These are phyloP conservation scores for Raffaelea deltoideospora DNA, from an alignment of 2,329 filamentous ascomycete species.

Conservation along the genomic window DNA sequence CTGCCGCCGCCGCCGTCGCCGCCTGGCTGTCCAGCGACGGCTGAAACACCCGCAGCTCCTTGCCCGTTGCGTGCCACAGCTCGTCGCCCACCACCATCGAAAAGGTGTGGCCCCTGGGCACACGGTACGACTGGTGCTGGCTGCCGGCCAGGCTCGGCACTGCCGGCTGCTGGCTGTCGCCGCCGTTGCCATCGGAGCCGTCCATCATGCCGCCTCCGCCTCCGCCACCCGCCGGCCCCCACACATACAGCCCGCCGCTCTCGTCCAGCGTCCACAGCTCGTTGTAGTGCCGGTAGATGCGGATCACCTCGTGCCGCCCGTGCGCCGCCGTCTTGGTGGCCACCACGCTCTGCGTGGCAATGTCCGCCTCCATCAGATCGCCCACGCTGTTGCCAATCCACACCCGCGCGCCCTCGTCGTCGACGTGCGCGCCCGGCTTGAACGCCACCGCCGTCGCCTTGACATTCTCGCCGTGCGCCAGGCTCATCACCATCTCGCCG, in stretches of 20 bases:
- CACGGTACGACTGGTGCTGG: conserved; percentile 57
- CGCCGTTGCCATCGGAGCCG: too few species aligned
- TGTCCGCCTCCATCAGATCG: conserved; percentile 80
- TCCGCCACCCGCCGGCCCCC: conserved; percentile 60
- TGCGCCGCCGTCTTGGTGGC: conserved; percentile 58
- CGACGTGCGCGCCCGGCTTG: conserved; percentile 62
- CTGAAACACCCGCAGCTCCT: conserved; percentile 71
- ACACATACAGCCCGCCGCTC: conserved; percentile 70
- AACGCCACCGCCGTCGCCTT: conserved; percentile 73
- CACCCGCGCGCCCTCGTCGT: conserved; percentile 64
- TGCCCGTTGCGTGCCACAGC: conserved; percentile 78
- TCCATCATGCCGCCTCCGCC: too few species aligned
- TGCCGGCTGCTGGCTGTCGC: too few species aligned
- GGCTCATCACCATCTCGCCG: conserved; percentile 65
- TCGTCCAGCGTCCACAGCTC: conserved; percentile 94
- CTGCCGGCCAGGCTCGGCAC: conserved; percentile 59
- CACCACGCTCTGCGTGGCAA: conserved; percentile 56
- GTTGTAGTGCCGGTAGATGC: conserved; percentile 72
- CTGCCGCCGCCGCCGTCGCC: too few species aligned
- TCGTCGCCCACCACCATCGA: conserved; percentile 76
- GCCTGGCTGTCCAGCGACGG: conserved; percentile 53
- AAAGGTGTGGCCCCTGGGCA: conserved; percentile 71
- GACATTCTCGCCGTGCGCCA: conserved; percentile 71
- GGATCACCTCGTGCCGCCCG: conserved; percentile 62
- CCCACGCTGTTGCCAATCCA: conserved; percentile 87